These are phyloP conservation scores for Colletotrichum scovillei DNA, from an alignment of 2,329 filamentous ascomycete species.

Conservation along the genomic window DNA sequence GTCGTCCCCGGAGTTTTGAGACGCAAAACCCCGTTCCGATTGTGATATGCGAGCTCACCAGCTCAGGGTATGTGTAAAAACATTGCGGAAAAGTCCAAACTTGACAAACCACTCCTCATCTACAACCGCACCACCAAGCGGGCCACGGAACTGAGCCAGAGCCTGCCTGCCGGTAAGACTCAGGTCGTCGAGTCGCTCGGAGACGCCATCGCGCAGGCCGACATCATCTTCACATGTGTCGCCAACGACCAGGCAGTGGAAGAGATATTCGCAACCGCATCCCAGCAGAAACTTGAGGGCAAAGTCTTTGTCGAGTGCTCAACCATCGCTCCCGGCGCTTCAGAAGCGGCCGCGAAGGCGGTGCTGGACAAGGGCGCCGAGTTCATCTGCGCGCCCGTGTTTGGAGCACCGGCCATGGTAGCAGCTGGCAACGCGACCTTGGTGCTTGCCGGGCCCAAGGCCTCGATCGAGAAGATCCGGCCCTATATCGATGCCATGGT, in stretches of 20 bases:
- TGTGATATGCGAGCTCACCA: conserved; percentile 20
- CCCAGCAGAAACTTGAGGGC: conserved; percentile 67
- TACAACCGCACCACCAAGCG: conserved; percentile 82
- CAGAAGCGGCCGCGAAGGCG: conserved; percentile 70
- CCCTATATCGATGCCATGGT: conserved; percentile 82
- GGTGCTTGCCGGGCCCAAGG: conserved; percentile 75
- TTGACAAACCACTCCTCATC: conserved; percentile 78
- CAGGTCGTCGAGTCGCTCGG: conserved; percentile 72
- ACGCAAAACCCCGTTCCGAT: conserved; percentile 35
- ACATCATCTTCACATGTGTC: conserved; percentile 86
- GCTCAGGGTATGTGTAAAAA: conserved; percentile 85
- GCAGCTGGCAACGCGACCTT: conserved; percentile 78
- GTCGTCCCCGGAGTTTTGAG: conserved; percentile 41
- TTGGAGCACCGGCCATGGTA: conserved; percentile 77
- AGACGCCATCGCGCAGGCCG: conserved; percentile 74
- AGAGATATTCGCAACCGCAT: conserved; percentile 67
- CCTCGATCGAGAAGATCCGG: conserved; percentile 70
- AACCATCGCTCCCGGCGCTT: conserved; percentile 87
- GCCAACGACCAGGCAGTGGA: conserved; percentile 81
- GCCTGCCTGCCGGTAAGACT: conserved; percentile 70
- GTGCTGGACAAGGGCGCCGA: conserved; percentile 71
- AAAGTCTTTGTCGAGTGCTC: conserved; percentile 91
- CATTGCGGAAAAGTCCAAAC: conserved; percentile 79
- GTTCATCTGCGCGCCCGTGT: conserved; percentile 79
- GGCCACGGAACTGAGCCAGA: conserved; percentile 70